A percentile compares a stretch with the other conserved stretches of the same genome.
phyloP scores from a whole-genome alignment of 2,329 filamentous ascomycete genomes.

The Cyphellophora attinorum region DNA sequence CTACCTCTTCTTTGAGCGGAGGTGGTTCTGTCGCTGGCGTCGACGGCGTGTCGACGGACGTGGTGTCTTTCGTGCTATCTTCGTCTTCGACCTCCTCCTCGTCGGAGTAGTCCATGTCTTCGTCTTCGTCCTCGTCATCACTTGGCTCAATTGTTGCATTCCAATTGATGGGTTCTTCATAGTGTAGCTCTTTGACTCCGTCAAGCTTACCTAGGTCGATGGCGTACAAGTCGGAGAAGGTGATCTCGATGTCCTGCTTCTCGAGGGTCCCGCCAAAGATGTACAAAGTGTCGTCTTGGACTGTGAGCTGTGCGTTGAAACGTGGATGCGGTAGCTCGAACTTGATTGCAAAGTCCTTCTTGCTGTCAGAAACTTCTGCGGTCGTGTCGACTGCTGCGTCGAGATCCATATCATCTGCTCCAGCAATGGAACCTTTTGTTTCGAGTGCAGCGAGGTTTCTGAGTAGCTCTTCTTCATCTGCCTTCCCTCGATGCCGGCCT shows the following conservation, averaged over 20 bases:
- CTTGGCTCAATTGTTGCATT: constrained; percentile 53
- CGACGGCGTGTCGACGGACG: constrained; percentile 23
- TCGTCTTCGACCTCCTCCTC: constrained; percentile 39
- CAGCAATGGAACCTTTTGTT: constrained; percentile 56
- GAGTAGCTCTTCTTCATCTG: constrained; percentile 83
- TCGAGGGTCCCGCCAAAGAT: constrained; percentile 95
- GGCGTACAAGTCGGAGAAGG: constrained; percentile 88
- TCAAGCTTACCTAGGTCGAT: constrained; percentile 92
- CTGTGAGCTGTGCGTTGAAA: constrained; percentile 83
- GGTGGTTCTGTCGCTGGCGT: constrained; percentile 27
- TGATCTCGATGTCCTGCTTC: constrained; percentile 88
- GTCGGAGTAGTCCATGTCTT: constrained; percentile 31
- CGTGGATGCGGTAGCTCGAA: constrained; percentile 81
- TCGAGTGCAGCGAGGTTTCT: constrained; percentile 79
- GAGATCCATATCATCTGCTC: constrained; percentile 36
- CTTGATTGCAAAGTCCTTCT: constrained; percentile 50
- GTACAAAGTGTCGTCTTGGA: constrained; percentile 86
- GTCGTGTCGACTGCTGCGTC: constrained; percentile 48
- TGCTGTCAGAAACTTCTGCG: constrained; percentile 42
- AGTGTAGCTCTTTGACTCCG: constrained; percentile 86
- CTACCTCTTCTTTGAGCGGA: constrained; percentile 23
- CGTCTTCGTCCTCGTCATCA: constrained; percentile 43
- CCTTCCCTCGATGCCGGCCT: constrained; percentile 62
- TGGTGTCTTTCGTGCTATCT: constrained; percentile 22
- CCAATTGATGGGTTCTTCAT: constrained; percentile 78